Percentiles rank a stretch among this genome's conserved stretches.
phyloP scores from a whole-genome alignment of 768 basidiomycete genomes.

The Aureoboletus auriporus region DNA sequence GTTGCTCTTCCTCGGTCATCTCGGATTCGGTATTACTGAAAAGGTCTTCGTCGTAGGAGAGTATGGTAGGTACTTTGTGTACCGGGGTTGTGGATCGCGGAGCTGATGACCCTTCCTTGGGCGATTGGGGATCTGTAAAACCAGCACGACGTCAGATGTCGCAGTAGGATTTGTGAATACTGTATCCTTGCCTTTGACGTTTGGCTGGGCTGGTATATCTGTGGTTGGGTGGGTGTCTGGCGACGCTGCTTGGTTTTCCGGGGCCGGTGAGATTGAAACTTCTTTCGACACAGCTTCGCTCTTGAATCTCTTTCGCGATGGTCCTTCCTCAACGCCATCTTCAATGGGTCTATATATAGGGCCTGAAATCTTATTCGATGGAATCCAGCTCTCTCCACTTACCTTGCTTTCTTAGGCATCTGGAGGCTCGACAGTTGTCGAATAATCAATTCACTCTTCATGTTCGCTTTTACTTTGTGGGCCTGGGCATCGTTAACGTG shows the following conservation, averaged over 20 bases:
- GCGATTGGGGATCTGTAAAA: constrained; percentile 2
- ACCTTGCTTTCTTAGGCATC: constrained; percentile 11
- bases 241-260: neutral
- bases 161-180: neutral
- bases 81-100: neutral
- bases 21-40: constrained; percentile 25
- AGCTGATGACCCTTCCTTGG: constrained; percentile 1
- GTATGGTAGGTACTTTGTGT: neutral
- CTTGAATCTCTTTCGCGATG: constrained; percentile 11
- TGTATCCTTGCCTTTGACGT: neutral
- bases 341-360: constrained; percentile 3
- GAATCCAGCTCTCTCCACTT: neutral
- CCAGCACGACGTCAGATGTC: neutral
- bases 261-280: neutral
- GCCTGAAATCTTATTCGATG: neutral
- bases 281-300: neutral
- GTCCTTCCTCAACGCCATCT: constrained; percentile 4
- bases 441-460: constrained; percentile 25
- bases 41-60: constrained; percentile 3
- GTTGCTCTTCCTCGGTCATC: constrained; percentile 16
- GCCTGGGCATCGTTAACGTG: constrained; percentile 12
- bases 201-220: neutral
- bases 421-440: constrained; percentile 13
- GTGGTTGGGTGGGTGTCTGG: neutral
- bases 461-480: constrained; percentile 20